Evolutionary conservation across 495 filamentous ascomycete genomes (phyloP), one percentile per base, ranked within the genome.

Genomic region (Penicillium malachiteum): DNA sequence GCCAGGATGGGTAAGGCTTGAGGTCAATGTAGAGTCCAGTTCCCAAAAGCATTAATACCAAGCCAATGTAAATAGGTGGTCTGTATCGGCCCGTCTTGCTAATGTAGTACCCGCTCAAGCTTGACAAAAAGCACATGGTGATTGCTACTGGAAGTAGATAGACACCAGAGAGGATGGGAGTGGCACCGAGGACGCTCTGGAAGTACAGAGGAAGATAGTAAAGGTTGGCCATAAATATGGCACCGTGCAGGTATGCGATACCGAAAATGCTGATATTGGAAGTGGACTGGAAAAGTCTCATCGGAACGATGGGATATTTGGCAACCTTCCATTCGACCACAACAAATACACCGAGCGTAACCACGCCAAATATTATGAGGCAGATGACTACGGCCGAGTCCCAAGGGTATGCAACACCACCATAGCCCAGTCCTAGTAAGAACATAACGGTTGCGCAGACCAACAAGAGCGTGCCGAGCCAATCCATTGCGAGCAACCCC

Each of bases 401-500:
- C 75, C 75, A 78, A 7, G 63, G 3, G 33, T 70, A 63, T 3
- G 54, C 62, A 2, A 45, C 45, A 12, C 75, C 75, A 32, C 71
- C 75, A 58, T 62, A 76, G 57, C 75, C 68, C 21, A 78, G 57
- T 3, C 70, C 75, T 11, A 77, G 66, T 21, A 74, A 21, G 41
- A 58, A 71, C 55, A 64, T 70, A 41, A 75, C 49, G 0, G 71
- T 48, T 7, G 71, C 63, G 16, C 45, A 57, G 30, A 74, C 54
- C 39, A 71, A 50, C 3, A 64, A 48, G 21, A 65, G 14, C 0
- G 48, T 56, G 37, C 74, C 74, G 0, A 57, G 30, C 8, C 53
- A 58, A 38, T 78, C 74, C 55, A 76, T 62, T 31, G 71, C 70
- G 4, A 44, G 14, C 4, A 65, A 13, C 30, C 68, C 70, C 26